These are phyloP conservation scores for Talaromyces sp. DNA, from an alignment of 2,329 filamentous ascomycete genomes.

Conservation along the genomic window DNA sequence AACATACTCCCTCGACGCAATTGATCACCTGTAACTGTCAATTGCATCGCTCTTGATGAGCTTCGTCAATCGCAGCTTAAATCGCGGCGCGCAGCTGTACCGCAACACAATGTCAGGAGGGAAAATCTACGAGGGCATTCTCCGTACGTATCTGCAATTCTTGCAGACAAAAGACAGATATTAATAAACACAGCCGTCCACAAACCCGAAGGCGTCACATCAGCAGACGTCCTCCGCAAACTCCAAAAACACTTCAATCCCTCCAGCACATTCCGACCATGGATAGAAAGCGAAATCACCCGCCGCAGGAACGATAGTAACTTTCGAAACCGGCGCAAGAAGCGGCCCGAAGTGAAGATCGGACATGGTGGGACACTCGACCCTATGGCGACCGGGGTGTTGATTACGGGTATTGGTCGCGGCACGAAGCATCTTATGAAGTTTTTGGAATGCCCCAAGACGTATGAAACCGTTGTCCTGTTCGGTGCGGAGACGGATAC, in stretches of 20 bases:
- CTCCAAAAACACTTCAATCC: conserved; percentile 79
- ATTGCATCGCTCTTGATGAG: conserved; percentile 23
- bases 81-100: conserved; percentile 21
- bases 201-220: conserved; percentile 82
- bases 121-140: conserved; percentile 58
- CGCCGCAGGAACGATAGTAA: conserved; percentile 54
- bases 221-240: conserved; percentile 84
- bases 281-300: conserved; percentile 60
- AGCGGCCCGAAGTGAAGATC: conserved; percentile 73
- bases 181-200: conserved; percentile 64
- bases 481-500: conserved; percentile 92
- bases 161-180: not conserved
- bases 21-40: not conserved
- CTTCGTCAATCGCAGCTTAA: conserved; percentile 23
- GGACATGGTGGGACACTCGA: conserved; percentile 95
- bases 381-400: conserved; percentile 84
- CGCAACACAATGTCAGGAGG: conserved; percentile 37
- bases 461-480: conserved; percentile 81
- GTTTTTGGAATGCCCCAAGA: conserved; percentile 86
- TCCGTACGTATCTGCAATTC: conserved; percentile 42
- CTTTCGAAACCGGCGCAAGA: conserved; percentile 53
- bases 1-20: too few species aligned
- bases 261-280: conserved; percentile 72
- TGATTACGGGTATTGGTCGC: conserved; percentile 80
- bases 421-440: conserved; percentile 76